Conservation (phyloP, 352 stramenopile species). For the Globisporangium irregulare region DNA sequence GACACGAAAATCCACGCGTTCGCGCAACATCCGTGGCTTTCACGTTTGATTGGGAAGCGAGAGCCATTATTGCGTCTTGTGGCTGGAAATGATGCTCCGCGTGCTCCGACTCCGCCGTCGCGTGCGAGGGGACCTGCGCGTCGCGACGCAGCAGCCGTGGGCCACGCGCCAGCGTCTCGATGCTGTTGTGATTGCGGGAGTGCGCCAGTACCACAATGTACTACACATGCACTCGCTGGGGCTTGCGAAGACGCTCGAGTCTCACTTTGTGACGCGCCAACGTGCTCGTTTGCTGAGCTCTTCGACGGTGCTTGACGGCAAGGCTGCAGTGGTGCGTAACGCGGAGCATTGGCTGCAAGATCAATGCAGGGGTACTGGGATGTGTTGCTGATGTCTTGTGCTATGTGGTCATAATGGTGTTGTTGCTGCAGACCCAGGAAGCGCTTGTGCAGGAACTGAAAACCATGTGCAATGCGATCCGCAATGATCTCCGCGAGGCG, state of each 20-base stretch:
- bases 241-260: not conserved
- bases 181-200: not conserved
- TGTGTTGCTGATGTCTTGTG: not conserved
- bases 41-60: conserved; percentile 1
- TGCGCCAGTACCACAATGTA: not conserved
- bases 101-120: conserved; percentile 18
- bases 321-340: conserved; percentile 11
- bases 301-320: conserved; percentile 3
- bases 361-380: not conserved
- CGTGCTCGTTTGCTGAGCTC: conserved; percentile 14
- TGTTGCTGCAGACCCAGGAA: conserved; percentile 16
- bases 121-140: conserved; percentile 8
- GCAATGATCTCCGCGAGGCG: conserved; percentile 40
- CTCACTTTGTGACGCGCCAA: not conserved
- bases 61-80: conserved; percentile 11
- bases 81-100: conserved; percentile 19
- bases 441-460: conserved; percentile 39
- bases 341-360: not conserved
- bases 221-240: not conserved
- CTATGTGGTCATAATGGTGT: not conserved
- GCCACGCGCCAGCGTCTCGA: not conserved
- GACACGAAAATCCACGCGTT: conserved; percentile 12
- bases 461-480: conserved; percentile 51
- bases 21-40: conserved; percentile 9
- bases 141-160: not conserved